Percentiles rank a stretch among this genome's conserved stretches.
Evolutionary conservation across 441 rosid genomes (phyloP).

Genomic region (Pelargonium cotyledonis): DNA sequence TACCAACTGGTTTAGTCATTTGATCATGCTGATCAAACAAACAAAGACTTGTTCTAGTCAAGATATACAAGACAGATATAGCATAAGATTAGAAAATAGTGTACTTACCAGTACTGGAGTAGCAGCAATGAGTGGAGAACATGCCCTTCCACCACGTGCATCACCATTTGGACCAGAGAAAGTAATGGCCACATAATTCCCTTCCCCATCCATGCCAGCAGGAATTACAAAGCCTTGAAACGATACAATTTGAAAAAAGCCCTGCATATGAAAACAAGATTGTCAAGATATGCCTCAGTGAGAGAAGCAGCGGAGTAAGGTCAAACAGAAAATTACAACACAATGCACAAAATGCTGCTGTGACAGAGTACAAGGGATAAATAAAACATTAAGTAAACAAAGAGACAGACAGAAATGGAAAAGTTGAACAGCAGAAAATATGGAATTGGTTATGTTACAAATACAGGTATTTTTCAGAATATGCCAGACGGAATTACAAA

Average conservation of each 20-base stretch:
- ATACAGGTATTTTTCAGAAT: no score
- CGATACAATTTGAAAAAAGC: background rate
- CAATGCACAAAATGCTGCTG: background rate
- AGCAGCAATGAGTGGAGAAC: conserved; percentile 4
- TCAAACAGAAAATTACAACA: background rate
- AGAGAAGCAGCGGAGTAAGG: background rate
- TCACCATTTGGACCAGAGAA: background rate
- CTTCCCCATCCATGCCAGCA: background rate
- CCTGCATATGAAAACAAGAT: background rate
- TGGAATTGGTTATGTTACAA: no score
- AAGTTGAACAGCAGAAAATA: no score
- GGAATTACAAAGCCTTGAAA: background rate
- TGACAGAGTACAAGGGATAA: no score
- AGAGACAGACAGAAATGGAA: no score
- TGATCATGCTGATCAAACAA: background rate
- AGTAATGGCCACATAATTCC: background rate
- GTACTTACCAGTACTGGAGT: background rate
- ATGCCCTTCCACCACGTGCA: background rate
- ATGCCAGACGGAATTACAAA: no score
- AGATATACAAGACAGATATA: background rate
- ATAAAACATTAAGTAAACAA: no score
- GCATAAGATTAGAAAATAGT: background rate
- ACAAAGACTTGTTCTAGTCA: background rate
- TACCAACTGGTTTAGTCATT: background rate
- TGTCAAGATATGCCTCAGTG: background rate